Evolutionary conservation across 495 filamentous ascomycete species (phyloP), one percentile per base, ranked within the genome.

Genomic region (Neurospora cerealis): DNA sequence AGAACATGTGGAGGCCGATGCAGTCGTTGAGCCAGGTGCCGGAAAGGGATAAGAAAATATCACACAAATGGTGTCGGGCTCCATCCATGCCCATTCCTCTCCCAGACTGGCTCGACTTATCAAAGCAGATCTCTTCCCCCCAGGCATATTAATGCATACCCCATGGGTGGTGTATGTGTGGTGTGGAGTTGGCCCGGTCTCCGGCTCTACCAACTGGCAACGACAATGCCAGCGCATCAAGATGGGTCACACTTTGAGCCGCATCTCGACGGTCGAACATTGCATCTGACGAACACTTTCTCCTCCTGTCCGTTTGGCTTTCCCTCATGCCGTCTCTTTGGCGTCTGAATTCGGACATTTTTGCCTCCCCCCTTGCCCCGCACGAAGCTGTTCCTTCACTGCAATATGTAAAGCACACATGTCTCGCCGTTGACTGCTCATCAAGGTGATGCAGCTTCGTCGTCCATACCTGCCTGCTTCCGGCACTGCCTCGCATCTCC

Each of bases 141-240:
- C 80, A 80, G 80, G 79, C 74, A 32, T 66, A 32, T 66, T 74
- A 79, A 83, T 83, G 82, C 82, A 83, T 82, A 81, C 81, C 83
- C 77, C 79, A 83, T 85, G 84, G 84, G 84, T 82, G 78, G 54
- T 66, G 54, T 66, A 66, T 66, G 54, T 66, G 54, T 34, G 85
- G 84, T 83, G 87, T 88, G 87, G 87, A 88, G 85, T 84, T 87
- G 84, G 81, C 85, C 85, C 86, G 86, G 86, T 86, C 86, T 84
- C 87, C 82, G 80, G 75, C 83, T 89, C 84, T 87, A 89, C 88
- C 85, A 86, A 93, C 91, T 96, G 93, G 94, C 86, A 88, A 89
- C 85, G 87, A 92, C 86, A 86, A 91, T 91, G 94, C 94, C 94
- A 97, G 86, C 94, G 89, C 94, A 97, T 94, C 93, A 93, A 85